These are phyloP conservation scores for Penicillium diatomitis DNA, from an alignment of 495 filamentous ascomycete genomes.

Conservation along the genomic window DNA sequence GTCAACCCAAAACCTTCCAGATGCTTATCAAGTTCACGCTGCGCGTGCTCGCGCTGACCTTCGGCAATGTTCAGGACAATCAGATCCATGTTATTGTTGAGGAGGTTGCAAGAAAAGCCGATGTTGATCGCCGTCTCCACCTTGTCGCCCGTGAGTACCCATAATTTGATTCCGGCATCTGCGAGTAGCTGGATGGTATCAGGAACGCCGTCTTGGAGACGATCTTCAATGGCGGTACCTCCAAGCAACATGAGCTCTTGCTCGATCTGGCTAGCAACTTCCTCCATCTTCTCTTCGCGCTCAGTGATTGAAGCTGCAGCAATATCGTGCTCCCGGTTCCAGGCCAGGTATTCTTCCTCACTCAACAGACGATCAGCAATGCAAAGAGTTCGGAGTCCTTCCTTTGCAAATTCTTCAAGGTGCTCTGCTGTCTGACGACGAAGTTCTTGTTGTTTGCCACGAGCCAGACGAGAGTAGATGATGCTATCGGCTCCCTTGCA, in stretches of 20 bases:
- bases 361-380: constrained; percentile 77
- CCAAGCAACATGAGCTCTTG: constrained; percentile 82
- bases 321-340: constrained; percentile 79
- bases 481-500: constrained; percentile 98
- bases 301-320: constrained; percentile 77
- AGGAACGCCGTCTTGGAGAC: constrained; percentile 93
- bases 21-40: constrained; percentile 61
- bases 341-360: constrained; percentile 79
- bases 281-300: constrained; percentile 90
- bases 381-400: constrained; percentile 91
- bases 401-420: constrained; percentile 90
- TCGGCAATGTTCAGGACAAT: constrained; percentile 83
- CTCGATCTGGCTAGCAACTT: constrained; percentile 83
- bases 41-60: constrained; percentile 54
- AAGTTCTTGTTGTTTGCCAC: constrained; percentile 78
- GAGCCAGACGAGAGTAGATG: constrained; percentile 86
- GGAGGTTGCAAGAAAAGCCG: constrained; percentile 95
- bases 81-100: constrained; percentile 96
- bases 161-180: constrained; percentile 96
- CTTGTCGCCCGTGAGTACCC: constrained; percentile 98
- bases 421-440: constrained; percentile 81
- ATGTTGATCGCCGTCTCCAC: constrained; percentile 99
- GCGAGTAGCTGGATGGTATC: constrained; percentile 91
- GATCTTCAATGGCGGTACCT: constrained; percentile 96
- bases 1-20: constrained; percentile 67